Base-by-base conservation (phyloP, 225 moss, liverwort and hornwort genomes). In the Bryum argenteum region DNA sequence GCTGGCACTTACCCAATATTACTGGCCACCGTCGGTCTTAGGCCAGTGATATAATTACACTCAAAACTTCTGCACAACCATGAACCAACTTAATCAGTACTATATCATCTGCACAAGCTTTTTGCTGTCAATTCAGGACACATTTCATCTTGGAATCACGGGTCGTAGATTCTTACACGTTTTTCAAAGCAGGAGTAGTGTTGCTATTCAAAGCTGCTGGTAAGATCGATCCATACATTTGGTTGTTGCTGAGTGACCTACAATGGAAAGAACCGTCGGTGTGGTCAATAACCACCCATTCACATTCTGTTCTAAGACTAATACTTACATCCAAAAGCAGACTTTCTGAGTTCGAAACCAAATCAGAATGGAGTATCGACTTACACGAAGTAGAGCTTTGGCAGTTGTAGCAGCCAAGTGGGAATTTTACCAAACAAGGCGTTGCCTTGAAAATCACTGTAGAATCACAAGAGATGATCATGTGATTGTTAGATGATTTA, bases 181-280 rank as follows among this genome's bases (percentile, higher is more conserved):
- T 17, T 26, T 56, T 53, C 66, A 85, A 40, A 66, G 9, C 38
- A 60, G 81, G 75, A 55, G 61, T 15, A 51, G 17, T 85, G 61
- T 9, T 78, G 44, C 6, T 69, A 72, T 11, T 78, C 54, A 81
- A 28, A 26, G 69, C 63, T 66, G 75, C 63, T 66, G 75, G 55
- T n/a, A 69, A 14, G 10, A 54, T 37, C n/a, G 55, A n/a, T 56
- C 81, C 81, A 11, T 37, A 57, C 3, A 85, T 11, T 65, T 75
- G 69, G 44, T 85, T 85, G 44, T 81, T 66, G 66, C 72, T 85
- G 33, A 85, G 64, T 65, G 61, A 19, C 69, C 84, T 85, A 75
- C 11, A 68, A 54, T 15, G 15, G 47, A 45, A 52, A 54, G 20
- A 45, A 45, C 14, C 12, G 63, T 81, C 76, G 63, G 59, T 4